Evolutionary conservation across 441 rosid species (phyloP).

Genomic region (Iberis amara): DNA sequence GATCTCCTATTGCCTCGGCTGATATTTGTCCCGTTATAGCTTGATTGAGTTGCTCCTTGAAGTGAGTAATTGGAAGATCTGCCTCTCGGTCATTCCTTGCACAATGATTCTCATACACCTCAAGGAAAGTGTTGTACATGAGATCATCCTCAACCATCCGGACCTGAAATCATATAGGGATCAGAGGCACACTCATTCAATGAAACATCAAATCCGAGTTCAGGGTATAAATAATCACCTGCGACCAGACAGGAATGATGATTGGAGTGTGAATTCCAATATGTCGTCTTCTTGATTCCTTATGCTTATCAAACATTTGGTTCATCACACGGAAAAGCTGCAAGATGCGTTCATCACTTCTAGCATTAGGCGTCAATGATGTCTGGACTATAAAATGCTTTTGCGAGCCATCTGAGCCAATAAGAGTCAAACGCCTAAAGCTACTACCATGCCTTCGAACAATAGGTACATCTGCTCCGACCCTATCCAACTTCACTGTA

Average conservation of each 20-base stretch:
- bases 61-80: constrained; percentile 80
- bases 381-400: constrained; percentile 96
- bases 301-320: constrained; percentile 99
- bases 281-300: constrained; percentile 92
- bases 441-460: constrained; percentile 99
- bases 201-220: constrained; percentile 12
- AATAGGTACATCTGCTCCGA: constrained; percentile 94
- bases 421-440: constrained; percentile 89
- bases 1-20: constrained; percentile 86
- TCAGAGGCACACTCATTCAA: neutral
- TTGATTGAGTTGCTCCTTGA: constrained; percentile 94
- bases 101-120: constrained; percentile 96
- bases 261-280: constrained; percentile 94
- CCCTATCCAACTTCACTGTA: constrained; percentile 89
- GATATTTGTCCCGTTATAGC: constrained; percentile 86
- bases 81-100: constrained; percentile 90
- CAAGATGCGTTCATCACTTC: constrained; percentile 94
- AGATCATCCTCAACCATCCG: constrained; percentile 99
- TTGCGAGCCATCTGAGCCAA: constrained; percentile 98
- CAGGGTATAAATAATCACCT: constrained; percentile 40
- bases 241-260: constrained; percentile 99
- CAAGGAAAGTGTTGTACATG: constrained; percentile 96
- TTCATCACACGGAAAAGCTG: constrained; percentile 99
- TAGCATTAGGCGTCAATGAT: constrained; percentile 97
- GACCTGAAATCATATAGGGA: constrained; percentile 47